Evolutionary conservation across 345 rosid genomes (phyloP), one percentile per base, ranked within the genome.

Genomic region (Pistacia vera): DNA sequence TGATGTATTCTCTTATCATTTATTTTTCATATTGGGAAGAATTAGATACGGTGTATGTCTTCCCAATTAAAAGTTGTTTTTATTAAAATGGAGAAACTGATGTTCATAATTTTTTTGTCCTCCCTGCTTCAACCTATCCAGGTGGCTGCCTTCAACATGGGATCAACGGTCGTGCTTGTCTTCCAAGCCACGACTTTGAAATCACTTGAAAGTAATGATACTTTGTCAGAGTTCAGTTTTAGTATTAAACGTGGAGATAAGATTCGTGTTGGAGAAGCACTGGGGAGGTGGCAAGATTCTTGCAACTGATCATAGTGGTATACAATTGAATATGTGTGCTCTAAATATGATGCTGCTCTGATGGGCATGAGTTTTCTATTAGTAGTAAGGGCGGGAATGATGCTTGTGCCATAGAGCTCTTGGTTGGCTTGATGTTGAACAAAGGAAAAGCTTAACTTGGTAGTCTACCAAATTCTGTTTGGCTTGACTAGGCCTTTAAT

Each of bases 61-160:
- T 41, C 1, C 46, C 6, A 41, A 41, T 41, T 41, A 7, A 5
- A 41, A 41, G 9, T 41, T 41, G 9, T 41, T 41, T 41, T 5
- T 41, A 7, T 41, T 64, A 25, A 36, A 36, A 33, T 76, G 30
- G 35, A 61, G 13, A 33, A 41, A 18, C 13, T 14, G 20, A 51
- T 28, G 48, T 38, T n/a, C 20, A 30, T 63, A n/a, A 63, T 51
- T 74, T 41, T 64, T 3, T 58, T 20, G 57, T 51, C 36, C 35
- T 18, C 62, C 17, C 13, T 65, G 70, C 73, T 74, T 7, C 66
- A 6, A 52, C 33, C 38, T 25, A 79, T 75, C 63, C 86, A 93
- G 98, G 80, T 96, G 22, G 99, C 86, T 68, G 98, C 83, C 56
- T 92, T 96, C 85, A 91, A 93, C 86, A 86, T 92, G 94, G 98